A percentile compares a stretch with the other conserved stretches of the same genome.
These are phyloP conservation scores for Lasiosphaeria hispida DNA, from an alignment of 495 filamentous ascomycete species.

Conservation along the genomic window DNA sequence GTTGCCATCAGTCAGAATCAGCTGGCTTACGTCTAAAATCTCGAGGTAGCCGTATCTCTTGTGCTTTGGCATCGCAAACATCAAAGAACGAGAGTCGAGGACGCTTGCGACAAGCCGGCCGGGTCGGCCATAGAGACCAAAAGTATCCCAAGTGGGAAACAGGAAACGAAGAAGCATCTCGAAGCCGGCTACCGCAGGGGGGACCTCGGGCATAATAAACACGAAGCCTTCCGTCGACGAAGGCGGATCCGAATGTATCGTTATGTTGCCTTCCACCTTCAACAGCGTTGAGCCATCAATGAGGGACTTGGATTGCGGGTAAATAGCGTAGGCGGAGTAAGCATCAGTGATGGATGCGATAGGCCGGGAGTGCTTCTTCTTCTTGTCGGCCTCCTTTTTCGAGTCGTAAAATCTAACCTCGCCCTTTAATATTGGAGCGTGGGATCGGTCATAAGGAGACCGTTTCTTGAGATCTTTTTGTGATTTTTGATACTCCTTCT, in stretches of 20 bases:
- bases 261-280: constrained; percentile 90
- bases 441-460: constrained; percentile 72
- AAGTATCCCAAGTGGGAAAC: constrained; percentile 92
- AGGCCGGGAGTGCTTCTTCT: constrained; percentile 76
- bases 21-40: constrained; percentile 71
- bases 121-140: constrained; percentile 87
- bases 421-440: constrained; percentile 66
- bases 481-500: constrained; percentile 82
- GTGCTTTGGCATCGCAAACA: constrained; percentile 96
- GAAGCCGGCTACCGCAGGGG: constrained; percentile 86
- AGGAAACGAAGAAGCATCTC: constrained; percentile 96
- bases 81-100: constrained; percentile 81
- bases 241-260: constrained; percentile 71
- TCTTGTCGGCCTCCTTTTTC: constrained; percentile 67
- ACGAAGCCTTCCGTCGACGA: constrained; percentile 86
- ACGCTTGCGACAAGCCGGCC: constrained; percentile 82
- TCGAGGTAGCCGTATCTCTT: constrained; percentile 89
- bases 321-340: constrained; percentile 91
- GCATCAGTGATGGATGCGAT: constrained; percentile 90
- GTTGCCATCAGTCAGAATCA: constrained; percentile 77
- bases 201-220: constrained; percentile 95
- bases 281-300: constrained; percentile 93
- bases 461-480: constrained; percentile 83
- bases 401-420: constrained; percentile 93
- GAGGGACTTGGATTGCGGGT: constrained; percentile 86